phyloP scores from a whole-genome alignment of 768 basidiomycete species.

The Boletus sensibilis region DNA sequence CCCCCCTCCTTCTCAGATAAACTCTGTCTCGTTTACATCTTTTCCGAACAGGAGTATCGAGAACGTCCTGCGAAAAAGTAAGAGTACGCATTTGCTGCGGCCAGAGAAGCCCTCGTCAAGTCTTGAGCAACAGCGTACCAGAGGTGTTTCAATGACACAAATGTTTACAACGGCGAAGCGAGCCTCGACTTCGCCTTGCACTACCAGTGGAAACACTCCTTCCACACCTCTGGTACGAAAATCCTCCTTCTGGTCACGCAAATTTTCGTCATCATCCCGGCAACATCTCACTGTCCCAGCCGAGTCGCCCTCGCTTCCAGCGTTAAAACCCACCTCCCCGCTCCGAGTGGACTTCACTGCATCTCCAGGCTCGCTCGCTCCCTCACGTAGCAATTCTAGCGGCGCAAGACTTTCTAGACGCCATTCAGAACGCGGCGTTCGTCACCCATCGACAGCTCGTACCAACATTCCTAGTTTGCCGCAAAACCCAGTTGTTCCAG shows the following conservation, averaged over 20 bases:
- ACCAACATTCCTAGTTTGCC: slow-evolving; percentile 15
- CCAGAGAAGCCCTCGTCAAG: slow-evolving; percentile 11
- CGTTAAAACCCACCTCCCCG: slow-evolving; percentile 44
- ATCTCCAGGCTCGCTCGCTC: slow-evolving; percentile 15
- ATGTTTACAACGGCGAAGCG: slow-evolving; percentile 43
- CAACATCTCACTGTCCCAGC: slow-evolving; percentile 31
- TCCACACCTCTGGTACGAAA: slow-evolving; percentile 51
- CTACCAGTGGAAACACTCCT: slow-evolving; percentile 20
- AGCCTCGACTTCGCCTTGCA: slow-evolving; percentile 37
- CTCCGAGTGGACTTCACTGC: slow-evolving; percentile 36
- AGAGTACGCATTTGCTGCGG: slow-evolving; percentile 45
- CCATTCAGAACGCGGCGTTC: slow-evolving; percentile 38
- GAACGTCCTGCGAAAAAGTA: slow-evolving; percentile 44
- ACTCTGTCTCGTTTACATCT: slow-evolving; percentile 46
- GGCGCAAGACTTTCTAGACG: slow-evolving; percentile 41
- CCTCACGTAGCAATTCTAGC: slow-evolving; percentile 21
- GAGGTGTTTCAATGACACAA: slow-evolving; percentile 60
- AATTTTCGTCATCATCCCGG: slow-evolving; percentile 39
- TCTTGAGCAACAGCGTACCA: slow-evolving; percentile 35
- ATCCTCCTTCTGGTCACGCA: slow-evolving; percentile 68
- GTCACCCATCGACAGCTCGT: slow-evolving; percentile 8
- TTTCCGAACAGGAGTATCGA: slow-evolving; percentile 9
- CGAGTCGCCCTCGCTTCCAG: slow-evolving; percentile 37
- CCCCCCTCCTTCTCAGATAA: slow-evolving; percentile 48
- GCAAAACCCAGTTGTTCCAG: background rate